A percentile compares a stretch with the other conserved stretches of the same genome.
These are phyloP conservation scores for Hymenochaete sp. DNA, from an alignment of 1,284 basidiomycete genomes.

Conservation along the genomic window DNA sequence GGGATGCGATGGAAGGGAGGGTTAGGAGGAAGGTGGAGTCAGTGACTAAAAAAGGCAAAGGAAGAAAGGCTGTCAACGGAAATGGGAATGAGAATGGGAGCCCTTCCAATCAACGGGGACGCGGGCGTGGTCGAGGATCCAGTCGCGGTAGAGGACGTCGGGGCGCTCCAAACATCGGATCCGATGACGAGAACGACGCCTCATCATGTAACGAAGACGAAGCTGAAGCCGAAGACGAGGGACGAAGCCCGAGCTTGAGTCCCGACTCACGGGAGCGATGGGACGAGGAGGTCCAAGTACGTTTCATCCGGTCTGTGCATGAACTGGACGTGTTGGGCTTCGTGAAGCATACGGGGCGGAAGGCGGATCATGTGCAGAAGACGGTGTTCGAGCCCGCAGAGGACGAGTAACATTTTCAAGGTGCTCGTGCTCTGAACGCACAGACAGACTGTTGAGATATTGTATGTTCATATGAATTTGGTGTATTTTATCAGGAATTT, in stretches of 20 bases:
- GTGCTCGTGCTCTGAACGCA: no score
- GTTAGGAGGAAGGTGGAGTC: conserved; percentile 14
- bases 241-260: conserved; percentile 21
- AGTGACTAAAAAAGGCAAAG: conserved; percentile 20
- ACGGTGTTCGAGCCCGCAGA: conserved; percentile 55
- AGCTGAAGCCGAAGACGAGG: conserved; percentile 25
- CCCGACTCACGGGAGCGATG: conserved; percentile 34
- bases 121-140: conserved; percentile 18
- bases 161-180: conserved; percentile 20
- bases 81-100: not conserved
- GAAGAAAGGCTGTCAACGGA: conserved; percentile 20
- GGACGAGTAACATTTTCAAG: conserved; percentile 18
- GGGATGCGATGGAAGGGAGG: conserved; percentile 10
- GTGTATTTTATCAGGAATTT: no score
- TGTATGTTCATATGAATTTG: not conserved
- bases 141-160: conserved; percentile 23
- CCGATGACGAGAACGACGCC: not conserved
- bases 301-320: conserved; percentile 68
- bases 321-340: conserved; percentile 73
- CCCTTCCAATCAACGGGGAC: not conserved
- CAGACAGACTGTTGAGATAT: not conserved
- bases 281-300: conserved; percentile 57
- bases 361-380: conserved; percentile 63
- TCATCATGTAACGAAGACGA: conserved; percentile 1
- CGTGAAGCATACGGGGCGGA: conserved; percentile 67